Conservation (phyloP, 2,329 filamentous ascomycete genomes). For the Calycina herbarum region DNA sequence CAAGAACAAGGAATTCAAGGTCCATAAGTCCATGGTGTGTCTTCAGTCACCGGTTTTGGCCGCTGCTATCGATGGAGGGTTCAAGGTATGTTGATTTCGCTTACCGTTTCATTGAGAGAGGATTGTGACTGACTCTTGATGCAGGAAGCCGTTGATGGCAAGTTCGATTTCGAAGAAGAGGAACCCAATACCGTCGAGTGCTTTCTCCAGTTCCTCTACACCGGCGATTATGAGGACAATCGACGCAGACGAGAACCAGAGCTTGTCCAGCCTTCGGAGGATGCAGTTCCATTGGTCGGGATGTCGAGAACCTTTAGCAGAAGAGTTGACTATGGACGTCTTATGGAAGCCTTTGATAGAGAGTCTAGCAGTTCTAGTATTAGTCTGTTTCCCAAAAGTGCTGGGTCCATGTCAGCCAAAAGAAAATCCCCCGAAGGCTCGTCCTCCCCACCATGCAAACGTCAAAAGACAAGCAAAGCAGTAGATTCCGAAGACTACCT, state of each 20-base stretch:
- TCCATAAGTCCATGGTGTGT: not conserved
- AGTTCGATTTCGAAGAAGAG: not conserved
- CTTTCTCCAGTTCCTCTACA: slow-evolving; percentile 4
- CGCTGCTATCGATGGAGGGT: not conserved
- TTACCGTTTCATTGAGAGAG: too few relatives aligned
- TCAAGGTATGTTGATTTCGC: not conserved
- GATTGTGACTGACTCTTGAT: not conserved
- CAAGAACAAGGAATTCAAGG: not conserved
- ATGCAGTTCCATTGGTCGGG: not conserved
- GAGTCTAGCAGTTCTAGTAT: not conserved
- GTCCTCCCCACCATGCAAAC: not conserved
- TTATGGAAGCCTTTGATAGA: too few relatives aligned
- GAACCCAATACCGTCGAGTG: not conserved
- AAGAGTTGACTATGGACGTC: not conserved
- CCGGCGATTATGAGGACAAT: not conserved
- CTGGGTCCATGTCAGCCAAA: not conserved
- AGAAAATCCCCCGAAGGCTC: not conserved
- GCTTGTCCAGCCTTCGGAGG: not conserved
- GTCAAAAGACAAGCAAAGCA: not conserved
- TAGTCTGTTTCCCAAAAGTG: not conserved
- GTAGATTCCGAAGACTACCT: not conserved
- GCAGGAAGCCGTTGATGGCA: not conserved
- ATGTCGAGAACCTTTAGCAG: too few relatives aligned
- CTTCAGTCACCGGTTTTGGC: not conserved
- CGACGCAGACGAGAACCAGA: not conserved